Evolutionary conservation across 371 early-diverging fungal genomes (phyloP), one percentile per base, ranked within the genome.

Genomic region (Actinomortierella wolfii): DNA sequence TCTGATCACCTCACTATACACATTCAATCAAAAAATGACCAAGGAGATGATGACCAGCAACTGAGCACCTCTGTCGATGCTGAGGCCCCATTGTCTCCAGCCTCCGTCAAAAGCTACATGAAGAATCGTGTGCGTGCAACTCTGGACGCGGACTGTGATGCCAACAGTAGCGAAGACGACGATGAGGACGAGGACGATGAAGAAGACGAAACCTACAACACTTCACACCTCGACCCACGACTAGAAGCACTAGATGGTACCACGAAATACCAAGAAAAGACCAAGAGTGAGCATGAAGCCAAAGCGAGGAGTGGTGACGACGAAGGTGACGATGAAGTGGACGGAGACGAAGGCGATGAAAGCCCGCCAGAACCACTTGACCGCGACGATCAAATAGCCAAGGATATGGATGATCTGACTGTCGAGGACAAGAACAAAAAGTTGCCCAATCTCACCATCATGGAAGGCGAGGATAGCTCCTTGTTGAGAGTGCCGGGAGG

Each of bases 211-310:
- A 81, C 79, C 28, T 80, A 79, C 21, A 71, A 81, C 49, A 59
- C 79, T 28, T 67, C 76, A 4, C 69, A 83, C 42, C 77, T 80
- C n/a, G 83, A 84, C 47, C 81, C 84, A 20, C 77, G 79, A 43
- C 59, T 86, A 11, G 82, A 58, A 76, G 79, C 59, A 68, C 83
- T 26, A 76, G 84, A 63, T 54, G 78, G 47, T 73, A 86, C 70
- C 56, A 81, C 48, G 61, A 80, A 34, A 11, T 34, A 34, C 11
- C 34, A 34, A 34, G 34, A 34, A 34, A 34, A 73, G 40, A 47
- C 66, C 42, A 73, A 73, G 44, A 40, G 56, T 3, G 52, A 34
- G 11, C 34, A 48, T 45, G 39, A 56, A 13, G 59, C 62, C 13
- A 56, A 56, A 23, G 47, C 46, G n/a, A n/a, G n/a, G n/a, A n/a